Percentiles rank a stretch among this genome's conserved stretches.
Conservation (phyloP, 1,284 basidiomycete genomes). For the Ganoderma lingzhi region DNA sequence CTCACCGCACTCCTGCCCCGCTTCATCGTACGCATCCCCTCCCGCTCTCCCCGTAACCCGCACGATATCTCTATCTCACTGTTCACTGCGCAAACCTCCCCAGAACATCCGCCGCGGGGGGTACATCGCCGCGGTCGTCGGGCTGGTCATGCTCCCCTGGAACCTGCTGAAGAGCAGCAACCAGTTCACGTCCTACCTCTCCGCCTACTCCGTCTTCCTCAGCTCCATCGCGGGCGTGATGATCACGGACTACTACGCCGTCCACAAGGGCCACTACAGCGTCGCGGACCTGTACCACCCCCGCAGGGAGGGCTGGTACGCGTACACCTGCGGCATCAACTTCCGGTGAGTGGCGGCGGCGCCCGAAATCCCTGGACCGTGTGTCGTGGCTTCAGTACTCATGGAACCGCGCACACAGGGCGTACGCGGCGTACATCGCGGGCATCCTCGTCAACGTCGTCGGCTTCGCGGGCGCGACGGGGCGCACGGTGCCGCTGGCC, state of each 20-base stretch:
- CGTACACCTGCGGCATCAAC: constrained; percentile 81
- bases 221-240: constrained; percentile 87
- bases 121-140: constrained; percentile 80
- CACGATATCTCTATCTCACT: not conserved
- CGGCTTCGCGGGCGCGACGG: constrained; percentile 72
- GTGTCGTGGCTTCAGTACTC: no score
- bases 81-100: not conserved
- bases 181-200: constrained; percentile 85
- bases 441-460: constrained; percentile 88
- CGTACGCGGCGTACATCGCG: constrained; percentile 74
- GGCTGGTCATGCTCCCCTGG: constrained; percentile 83
- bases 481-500: constrained; percentile 64
- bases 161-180: constrained; percentile 80
- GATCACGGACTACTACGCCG: constrained; percentile 85
- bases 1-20: constrained; percentile 83
- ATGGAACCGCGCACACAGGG: constrained; percentile 47
- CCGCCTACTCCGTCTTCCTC: constrained; percentile 85
- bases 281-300: constrained; percentile 77
- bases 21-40: constrained; percentile 65
- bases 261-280: constrained; percentile 77
- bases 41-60: not conserved
- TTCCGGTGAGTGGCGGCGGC: constrained; percentile 53
- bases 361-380: no score
- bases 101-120: constrained; percentile 88
- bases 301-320: constrained; percentile 72